Percentiles rank a stretch among this genome's conserved stretches.
These are phyloP conservation scores for Pachyrhizus erosus DNA, from an alignment of 306 rosid species.

Conservation along the genomic window DNA sequence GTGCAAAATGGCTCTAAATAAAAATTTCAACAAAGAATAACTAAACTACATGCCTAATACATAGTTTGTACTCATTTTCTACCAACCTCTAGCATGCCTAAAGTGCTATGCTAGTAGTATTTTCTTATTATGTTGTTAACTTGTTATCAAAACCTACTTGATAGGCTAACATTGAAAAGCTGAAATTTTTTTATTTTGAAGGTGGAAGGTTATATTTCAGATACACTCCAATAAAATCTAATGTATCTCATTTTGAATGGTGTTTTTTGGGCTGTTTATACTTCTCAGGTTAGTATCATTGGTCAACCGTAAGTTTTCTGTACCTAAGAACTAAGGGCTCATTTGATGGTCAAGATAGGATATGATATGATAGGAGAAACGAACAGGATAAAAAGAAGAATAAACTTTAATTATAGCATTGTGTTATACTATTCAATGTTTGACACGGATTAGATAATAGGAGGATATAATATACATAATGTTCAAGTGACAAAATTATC, in stretches of 20 bases:
- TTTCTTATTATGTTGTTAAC: not conserved
- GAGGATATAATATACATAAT: too few relatives aligned
- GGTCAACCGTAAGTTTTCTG: not conserved
- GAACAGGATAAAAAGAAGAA: too few relatives aligned
- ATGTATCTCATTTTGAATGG: not conserved
- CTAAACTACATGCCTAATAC: not conserved
- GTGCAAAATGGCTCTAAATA: not conserved
- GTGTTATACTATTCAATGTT: too few relatives aligned
- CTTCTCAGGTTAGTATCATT: not conserved
- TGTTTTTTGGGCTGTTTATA: not conserved
- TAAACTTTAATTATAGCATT: too few relatives aligned
- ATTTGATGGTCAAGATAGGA: too few relatives aligned
- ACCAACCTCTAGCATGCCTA: constrained; percentile 24
- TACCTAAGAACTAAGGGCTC: not conserved
- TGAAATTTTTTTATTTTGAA: not conserved
- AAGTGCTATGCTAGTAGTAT: not conserved
- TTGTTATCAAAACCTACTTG: constrained; percentile 2
- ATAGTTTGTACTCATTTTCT: not conserved
- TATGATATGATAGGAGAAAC: too few relatives aligned
- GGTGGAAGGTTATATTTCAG: not conserved
- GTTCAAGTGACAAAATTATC: too few relatives aligned
- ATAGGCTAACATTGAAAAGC: not conserved
- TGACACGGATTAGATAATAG: too few relatives aligned
- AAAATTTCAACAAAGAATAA: not conserved
- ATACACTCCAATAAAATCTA: not conserved